These are phyloP conservation scores for Curvularia hawaiiensis DNA, from an alignment of 2,329 filamentous ascomycete genomes.

Conservation along the genomic window DNA sequence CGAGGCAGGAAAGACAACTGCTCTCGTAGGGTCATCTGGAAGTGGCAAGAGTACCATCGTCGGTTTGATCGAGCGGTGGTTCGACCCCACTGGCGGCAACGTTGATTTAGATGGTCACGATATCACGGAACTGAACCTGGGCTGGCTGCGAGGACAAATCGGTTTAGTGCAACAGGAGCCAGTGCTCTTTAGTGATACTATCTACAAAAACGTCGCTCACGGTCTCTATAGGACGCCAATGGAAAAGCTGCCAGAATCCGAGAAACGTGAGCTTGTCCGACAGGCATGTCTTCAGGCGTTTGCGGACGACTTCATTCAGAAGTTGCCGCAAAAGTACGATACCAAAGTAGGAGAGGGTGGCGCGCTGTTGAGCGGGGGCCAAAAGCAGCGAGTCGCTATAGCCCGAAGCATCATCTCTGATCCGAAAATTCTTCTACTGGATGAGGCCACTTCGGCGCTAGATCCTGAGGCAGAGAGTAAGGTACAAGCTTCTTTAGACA, in stretches of 20 bases:
- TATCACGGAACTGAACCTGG: slow-evolving; percentile 41
- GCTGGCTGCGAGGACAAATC: slow-evolving; percentile 55
- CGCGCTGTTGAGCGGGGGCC: slow-evolving; percentile 80
- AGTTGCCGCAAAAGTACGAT: slow-evolving; percentile 65
- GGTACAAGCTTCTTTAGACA: slow-evolving; percentile 63
- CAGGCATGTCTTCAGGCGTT: slow-evolving; percentile 47
- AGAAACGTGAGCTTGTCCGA: slow-evolving; percentile 60
- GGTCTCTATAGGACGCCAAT: slow-evolving; percentile 50
- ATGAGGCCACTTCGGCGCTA: slow-evolving; percentile 76
- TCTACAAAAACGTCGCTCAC: slow-evolving; percentile 48
- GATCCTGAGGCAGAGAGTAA: slow-evolving; percentile 60
- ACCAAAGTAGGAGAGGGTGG: slow-evolving; percentile 78
- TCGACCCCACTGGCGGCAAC: slow-evolving; percentile 56
- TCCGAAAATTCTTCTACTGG: slow-evolving; percentile 70
- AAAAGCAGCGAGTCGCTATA: slow-evolving; percentile 79
- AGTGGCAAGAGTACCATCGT: slow-evolving; percentile 61
- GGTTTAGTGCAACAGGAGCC: slow-evolving; percentile 50
- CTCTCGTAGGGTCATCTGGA: slow-evolving; percentile 71
- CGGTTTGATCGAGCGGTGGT: slow-evolving; percentile 74
- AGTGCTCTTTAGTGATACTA: slow-evolving; percentile 48
- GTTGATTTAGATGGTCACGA: slow-evolving; percentile 37
- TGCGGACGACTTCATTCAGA: slow-evolving; percentile 46
- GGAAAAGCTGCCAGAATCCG: slow-evolving; percentile 59
- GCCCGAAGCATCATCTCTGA: slow-evolving; percentile 71
- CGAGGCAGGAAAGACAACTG: slow-evolving; percentile 69